These are phyloP conservation scores for Teunomyces aglyptinius DNA, from an alignment of 805 yeast genomes.

Conservation along the genomic window DNA sequence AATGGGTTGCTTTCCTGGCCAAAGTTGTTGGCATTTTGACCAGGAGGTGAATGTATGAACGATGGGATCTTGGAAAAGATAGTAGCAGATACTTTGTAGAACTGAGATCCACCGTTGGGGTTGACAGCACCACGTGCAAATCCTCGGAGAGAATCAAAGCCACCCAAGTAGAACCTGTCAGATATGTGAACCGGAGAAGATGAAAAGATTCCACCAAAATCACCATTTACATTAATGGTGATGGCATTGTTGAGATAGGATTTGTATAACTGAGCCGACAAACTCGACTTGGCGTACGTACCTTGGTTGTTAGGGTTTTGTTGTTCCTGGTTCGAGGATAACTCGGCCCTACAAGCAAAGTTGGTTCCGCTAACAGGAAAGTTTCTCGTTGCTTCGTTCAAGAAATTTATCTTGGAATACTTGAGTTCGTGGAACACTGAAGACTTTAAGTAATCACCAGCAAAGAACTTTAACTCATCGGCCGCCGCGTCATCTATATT, in stretches of 20 bases:
- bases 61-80: conserved; percentile 60
- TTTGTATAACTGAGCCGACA: conserved; percentile 30
- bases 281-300: conserved; percentile 35
- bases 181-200: conserved; percentile 45
- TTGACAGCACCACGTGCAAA: conserved; percentile 69
- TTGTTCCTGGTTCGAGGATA: conserved; percentile 32
- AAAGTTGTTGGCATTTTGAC: conserved; percentile 3
- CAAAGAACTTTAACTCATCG: conserved; percentile 34
- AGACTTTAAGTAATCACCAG: conserved; percentile 36
- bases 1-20: conserved; percentile 31
- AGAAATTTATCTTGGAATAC: conserved; percentile 20
- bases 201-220: conserved; percentile 56
- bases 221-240: conserved; percentile 49
- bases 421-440: conserved; percentile 27
- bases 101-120: conserved; percentile 70
- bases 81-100: conserved; percentile 55
- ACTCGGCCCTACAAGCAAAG: conserved; percentile 63
- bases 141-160: conserved; percentile 69
- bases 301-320: conserved; percentile 17
- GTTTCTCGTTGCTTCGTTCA: conserved; percentile 24
- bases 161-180: conserved; percentile 85
- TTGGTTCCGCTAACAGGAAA: conserved; percentile 50
- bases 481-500: conserved; percentile 53
- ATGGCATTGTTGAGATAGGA: conserved; percentile 45
- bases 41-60: conserved; percentile 24